Evolutionary conservation across 306 rosid species (phyloP), one percentile per base, ranked within the genome.

Genomic region (Cucumis hystrix): DNA sequence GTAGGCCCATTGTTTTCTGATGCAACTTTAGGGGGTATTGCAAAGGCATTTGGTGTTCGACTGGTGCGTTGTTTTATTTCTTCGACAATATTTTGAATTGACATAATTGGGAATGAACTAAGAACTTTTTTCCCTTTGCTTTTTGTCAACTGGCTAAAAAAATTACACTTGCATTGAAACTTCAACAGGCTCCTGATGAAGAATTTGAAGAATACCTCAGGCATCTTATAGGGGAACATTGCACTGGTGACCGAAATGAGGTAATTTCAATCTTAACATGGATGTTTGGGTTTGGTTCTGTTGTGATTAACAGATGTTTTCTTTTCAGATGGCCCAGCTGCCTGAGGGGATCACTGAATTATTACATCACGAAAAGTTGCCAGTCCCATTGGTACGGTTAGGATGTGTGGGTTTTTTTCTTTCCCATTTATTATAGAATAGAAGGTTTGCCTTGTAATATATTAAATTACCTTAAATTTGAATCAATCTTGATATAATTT

Each of bases 341-440:
- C 98, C 98, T 0, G 97, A 95, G 87, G 97, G 97, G 81, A 92
- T 95, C 76, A 95, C 98, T 18, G 97, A 95, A 81, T 79, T 92
- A 67, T 85, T 92, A 88, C 98, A 92, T 83, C 98, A 95, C 49
- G 97, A 84, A 80, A 84, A 81, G 57, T 82, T 92, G 88, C 73
- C 83, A 10, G 90, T 90, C 80, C 98, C 97, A 14, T 83, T 95
- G 97, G 98, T 90, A 87, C 65, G 96, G 70, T 45, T 68, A 17
- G 74, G 35, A 68, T 12, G 11, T 41, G 39, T 43, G 57, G 3
- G 49, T 43, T 25, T 7, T 43, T 21, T 30, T 13, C 10, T 13
- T 20, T 16, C 51, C 23, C 52, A 18, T 69, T 11, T 12, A 12
- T 41, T 45, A 37, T 69, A 21, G n/a, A 13, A 69, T 37, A 45